A percentile compares a stretch with the other conserved stretches of the same genome.
These are phyloP conservation scores for Candida railenensis DNA, from an alignment of 805 yeast genomes.

Conservation along the genomic window DNA sequence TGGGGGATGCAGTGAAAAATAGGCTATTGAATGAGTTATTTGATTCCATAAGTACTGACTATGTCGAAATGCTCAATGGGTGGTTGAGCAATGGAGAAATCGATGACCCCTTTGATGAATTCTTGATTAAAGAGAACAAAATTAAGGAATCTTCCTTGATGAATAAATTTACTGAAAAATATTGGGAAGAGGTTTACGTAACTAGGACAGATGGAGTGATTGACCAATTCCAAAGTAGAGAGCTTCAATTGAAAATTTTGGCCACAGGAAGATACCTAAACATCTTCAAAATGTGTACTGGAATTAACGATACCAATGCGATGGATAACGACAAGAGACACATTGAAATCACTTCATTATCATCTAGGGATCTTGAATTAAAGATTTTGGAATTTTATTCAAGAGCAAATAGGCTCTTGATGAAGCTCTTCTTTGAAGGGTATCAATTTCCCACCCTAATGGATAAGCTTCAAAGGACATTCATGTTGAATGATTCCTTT, in stretches of 20 bases:
- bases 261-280: slow-evolving; percentile 84
- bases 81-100: slow-evolving; percentile 80
- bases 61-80: slow-evolving; percentile 63
- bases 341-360: slow-evolving; percentile 11
- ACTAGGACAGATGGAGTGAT: slow-evolving; percentile 75
- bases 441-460: slow-evolving; percentile 53
- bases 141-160: slow-evolving; percentile 21
- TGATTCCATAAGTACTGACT: slow-evolving; percentile 58
- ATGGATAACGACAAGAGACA: slow-evolving; percentile 4
- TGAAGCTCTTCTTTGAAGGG: slow-evolving; percentile 59
- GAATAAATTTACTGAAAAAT: slow-evolving; percentile 50
- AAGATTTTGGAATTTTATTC: slow-evolving; percentile 60
- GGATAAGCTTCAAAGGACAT: slow-evolving; percentile 52
- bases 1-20: slow-evolving; percentile 63
- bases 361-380: slow-evolving; percentile 48
- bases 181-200: slow-evolving; percentile 75
- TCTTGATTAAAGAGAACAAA: slow-evolving; percentile 56
- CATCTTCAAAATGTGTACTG: slow-evolving; percentile 61
- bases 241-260: slow-evolving; percentile 62
- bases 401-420: slow-evolving; percentile 63
- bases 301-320: slow-evolving; percentile 28
- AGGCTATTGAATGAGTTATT: slow-evolving; percentile 54
- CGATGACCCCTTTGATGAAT: slow-evolving; percentile 80
- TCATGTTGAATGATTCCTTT: slow-evolving; percentile 52
- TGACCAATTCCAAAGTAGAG: slow-evolving; percentile 54